These are phyloP conservation scores for Trametes pubescens DNA, from an alignment of 1,284 basidiomycete genomes.

Conservation along the genomic window DNA sequence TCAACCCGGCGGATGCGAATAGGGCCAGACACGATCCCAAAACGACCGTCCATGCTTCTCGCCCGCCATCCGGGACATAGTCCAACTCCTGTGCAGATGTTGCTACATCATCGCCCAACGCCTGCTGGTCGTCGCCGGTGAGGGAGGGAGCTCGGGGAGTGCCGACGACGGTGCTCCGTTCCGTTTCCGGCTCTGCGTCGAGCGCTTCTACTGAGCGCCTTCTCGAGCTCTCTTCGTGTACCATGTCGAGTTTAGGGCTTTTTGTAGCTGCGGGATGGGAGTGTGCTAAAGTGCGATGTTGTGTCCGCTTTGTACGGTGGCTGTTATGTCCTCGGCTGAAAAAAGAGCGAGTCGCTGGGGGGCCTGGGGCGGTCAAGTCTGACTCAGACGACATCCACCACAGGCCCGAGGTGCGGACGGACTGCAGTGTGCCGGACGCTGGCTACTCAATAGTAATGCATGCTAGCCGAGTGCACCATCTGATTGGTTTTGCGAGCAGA, in stretches of 20 bases:
- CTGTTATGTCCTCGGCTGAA: too few relatives aligned
- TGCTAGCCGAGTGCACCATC: background rate
- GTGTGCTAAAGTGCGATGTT: background rate
- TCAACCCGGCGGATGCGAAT: constrained; percentile 45
- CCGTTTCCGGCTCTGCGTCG: background rate
- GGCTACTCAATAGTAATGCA: background rate
- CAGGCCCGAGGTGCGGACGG: too few relatives aligned
- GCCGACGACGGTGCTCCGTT: constrained; percentile 2
- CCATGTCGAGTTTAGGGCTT: background rate
- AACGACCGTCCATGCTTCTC: constrained; percentile 43
- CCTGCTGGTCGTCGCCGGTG: background rate
- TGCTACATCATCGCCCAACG: background rate
- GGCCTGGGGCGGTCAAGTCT: too few relatives aligned
- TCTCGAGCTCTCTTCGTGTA: background rate
- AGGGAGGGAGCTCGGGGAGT: background rate
- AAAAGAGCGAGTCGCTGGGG: too few relatives aligned
- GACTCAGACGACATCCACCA: too few relatives aligned
- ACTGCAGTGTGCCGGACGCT: background rate
- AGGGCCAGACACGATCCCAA: constrained; percentile 42
- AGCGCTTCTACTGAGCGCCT: background rate
- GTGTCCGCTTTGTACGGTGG: too few relatives aligned
- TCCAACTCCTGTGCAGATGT: constrained; percentile 13
- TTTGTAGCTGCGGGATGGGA: too few relatives aligned
- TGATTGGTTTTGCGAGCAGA: too few relatives aligned
- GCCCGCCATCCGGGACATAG: constrained; percentile 42